A percentile compares a stretch with the other conserved stretches of the same genome.
Conservation (phyloP, 805 yeast genomes). For the Saccharomycopsis sp. region DNA sequence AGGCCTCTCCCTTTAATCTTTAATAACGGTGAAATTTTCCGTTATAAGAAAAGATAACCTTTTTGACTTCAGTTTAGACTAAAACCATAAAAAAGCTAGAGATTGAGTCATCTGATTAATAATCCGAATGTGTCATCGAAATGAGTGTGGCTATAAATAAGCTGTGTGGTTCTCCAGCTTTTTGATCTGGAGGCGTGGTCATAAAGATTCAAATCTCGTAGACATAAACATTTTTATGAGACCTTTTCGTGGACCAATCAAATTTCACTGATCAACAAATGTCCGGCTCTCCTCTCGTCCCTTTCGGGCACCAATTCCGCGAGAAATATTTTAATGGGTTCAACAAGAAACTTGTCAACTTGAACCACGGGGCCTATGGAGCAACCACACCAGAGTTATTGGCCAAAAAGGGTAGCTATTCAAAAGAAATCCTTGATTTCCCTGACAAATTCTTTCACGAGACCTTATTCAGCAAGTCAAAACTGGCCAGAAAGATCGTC, state of each 20-base stretch:
- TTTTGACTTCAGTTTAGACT: neutral
- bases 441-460: conserved; percentile 43
- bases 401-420: conserved; percentile 30
- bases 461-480: conserved; percentile 28
- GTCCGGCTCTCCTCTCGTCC: conserved; percentile 10
- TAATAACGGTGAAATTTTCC: neutral
- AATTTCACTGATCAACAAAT: neutral
- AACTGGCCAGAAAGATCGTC: conserved; percentile 32
- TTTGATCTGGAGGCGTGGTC: too few species aligned
- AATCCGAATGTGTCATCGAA: neutral
- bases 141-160: too few species aligned
- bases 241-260: too few species aligned
- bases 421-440: conserved; percentile 29
- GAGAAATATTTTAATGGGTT: conserved; percentile 40
- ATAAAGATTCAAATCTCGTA: too few species aligned
- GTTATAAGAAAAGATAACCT: neutral
- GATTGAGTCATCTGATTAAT: neutral
- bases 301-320: conserved; percentile 47
- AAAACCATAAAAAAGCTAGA: neutral
- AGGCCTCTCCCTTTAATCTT: too few species aligned
- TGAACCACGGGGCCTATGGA: conserved; percentile 66
- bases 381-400: conserved; percentile 43
- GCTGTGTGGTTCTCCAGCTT: too few species aligned
- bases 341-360: conserved; percentile 35
- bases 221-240: too few species aligned